Evolutionary conservation across 768 basidiomycete genomes (phyloP).

Genomic region (Boletus eberwhitei): DNA sequence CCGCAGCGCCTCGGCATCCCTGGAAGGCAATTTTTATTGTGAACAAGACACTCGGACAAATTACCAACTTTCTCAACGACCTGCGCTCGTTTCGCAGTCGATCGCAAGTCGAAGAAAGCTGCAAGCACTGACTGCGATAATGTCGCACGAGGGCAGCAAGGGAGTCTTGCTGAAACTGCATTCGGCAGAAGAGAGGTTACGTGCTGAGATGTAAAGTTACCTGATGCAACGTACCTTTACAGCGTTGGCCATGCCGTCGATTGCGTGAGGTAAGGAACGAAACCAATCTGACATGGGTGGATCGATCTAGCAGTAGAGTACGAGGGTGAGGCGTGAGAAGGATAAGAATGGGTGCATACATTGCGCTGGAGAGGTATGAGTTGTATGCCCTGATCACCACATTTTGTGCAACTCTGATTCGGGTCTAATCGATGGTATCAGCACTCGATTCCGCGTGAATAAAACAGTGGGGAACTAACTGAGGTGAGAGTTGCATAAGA

Average conservation of each 20-base stretch:
- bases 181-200: background rate
- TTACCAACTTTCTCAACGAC: conserved; percentile 51
- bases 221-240: conserved; percentile 48
- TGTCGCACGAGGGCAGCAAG: conserved; percentile 65
- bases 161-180: conserved; percentile 76
- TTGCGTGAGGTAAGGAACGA: conserved; percentile 51
- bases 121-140: conserved; percentile 55
- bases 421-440: conserved; percentile 42
- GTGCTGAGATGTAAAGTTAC: background rate
- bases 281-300: conserved; percentile 84
- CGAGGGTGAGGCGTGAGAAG: background rate
- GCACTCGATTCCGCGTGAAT: background rate
- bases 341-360: conserved; percentile 37
- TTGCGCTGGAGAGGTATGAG: conserved; percentile 71
- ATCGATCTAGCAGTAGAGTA: conserved; percentile 60
- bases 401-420: conserved; percentile 73
- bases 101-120: conserved; percentile 36
- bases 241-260: conserved; percentile 65
- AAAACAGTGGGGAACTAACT: conserved; percentile 43
- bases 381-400: conserved; percentile 60
- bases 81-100: conserved; percentile 38
- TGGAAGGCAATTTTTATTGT: conserved; percentile 24
- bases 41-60: conserved; percentile 2
- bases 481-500: conserved; percentile 82
- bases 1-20: conserved; percentile 47